Evolutionary conservation across 2,329 filamentous ascomycete species (phyloP).

Genomic region (Fusarium anguioides): DNA sequence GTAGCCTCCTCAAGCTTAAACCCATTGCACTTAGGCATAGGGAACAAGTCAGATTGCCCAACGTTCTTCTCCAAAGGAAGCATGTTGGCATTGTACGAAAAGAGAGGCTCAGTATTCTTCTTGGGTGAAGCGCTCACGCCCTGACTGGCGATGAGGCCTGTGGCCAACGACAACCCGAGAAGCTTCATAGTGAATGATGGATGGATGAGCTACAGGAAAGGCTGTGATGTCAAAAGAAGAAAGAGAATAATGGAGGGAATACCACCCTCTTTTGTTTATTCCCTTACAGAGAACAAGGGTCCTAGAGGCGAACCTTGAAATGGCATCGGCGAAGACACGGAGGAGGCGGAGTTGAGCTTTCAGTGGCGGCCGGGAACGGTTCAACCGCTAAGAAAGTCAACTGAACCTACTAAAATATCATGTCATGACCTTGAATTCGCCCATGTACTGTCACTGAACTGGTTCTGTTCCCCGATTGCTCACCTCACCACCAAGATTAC

Average conservation of each 20-base stretch:
- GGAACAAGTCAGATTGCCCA: conserved; percentile 60
- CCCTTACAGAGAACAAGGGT: neutral
- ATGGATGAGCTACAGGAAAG: neutral
- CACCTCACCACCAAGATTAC: neutral
- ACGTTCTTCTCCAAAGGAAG: conserved; percentile 53
- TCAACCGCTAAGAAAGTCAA: conserved; percentile 4
- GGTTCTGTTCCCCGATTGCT: too few species aligned
- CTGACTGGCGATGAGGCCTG: conserved; percentile 36
- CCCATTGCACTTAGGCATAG: conserved; percentile 70
- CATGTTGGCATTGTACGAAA: conserved; percentile 45
- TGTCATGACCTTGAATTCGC: neutral
- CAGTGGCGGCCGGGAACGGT: neutral
- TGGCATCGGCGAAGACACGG: neutral
- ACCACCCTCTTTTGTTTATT: conserved; percentile 21
- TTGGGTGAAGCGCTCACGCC: conserved; percentile 22
- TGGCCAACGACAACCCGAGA: conserved; percentile 36
- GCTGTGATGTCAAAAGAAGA: neutral
- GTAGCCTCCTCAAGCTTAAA: conserved; percentile 75
- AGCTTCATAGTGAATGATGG: conserved; percentile 35
- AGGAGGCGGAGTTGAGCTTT: neutral
- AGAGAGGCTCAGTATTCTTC: conserved; percentile 24
- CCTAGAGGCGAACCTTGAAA: neutral
- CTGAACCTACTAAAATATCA: neutral
- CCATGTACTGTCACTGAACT: too few species aligned
- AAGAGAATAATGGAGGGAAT: conserved; percentile 3